Evolutionary conservation across 768 basidiomycete species (phyloP), one percentile per base, ranked within the genome.

Genomic region (Pleurotus pulmonarius): DNA sequence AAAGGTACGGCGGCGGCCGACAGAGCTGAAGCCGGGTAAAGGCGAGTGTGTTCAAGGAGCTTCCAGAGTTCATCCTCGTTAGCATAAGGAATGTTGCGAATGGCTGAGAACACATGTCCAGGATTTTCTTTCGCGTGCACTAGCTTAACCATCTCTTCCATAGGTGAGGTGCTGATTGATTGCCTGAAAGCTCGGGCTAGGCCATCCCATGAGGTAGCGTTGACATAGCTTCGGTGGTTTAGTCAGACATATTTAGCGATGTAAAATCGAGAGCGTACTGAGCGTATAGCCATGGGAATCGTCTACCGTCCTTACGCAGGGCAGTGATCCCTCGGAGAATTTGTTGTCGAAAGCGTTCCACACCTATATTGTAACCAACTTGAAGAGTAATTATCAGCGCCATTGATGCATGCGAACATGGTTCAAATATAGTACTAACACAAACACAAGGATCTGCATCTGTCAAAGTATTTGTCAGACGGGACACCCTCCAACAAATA

Each of bases 381-480:
- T 6, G 26, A 29, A 29, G 26, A 73, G 26, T 22, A 43, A 16
- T 45, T 48, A 55, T 34, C 15, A 29, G 15, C 46, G 7, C 13
- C 18, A 29, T 46, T 39, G 20, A 20, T 18, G 8, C 40, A 52
- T 16, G 26, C 4, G 1, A 20, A 25, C 39, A 43, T 11, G 15
- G n/a, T n/a, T n/a, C n/a, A n/a, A n/a, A n/a, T 20, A 49, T 18
- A 1, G 12, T 6, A 73, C 79, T 46, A 63, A 84, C 84, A 59
- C 29, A 84, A 62, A 55, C 75, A 78, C 5, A 84, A 60, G 7
- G 73, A 70, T 58, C 73, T 70, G 60, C 79, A 83, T 16, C 83
- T 84, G 43, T 12, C 6, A 20, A 49, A 12, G 40, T n/a, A 4
- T 6, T 46, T 18, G 24, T 9, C 11, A 41, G 1, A 49, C 22